Evolutionary conservation across 2,329 filamentous ascomycete genomes (phyloP), one percentile per base, ranked within the genome.

Genomic region (Fragosphaeria purpurea): DNA sequence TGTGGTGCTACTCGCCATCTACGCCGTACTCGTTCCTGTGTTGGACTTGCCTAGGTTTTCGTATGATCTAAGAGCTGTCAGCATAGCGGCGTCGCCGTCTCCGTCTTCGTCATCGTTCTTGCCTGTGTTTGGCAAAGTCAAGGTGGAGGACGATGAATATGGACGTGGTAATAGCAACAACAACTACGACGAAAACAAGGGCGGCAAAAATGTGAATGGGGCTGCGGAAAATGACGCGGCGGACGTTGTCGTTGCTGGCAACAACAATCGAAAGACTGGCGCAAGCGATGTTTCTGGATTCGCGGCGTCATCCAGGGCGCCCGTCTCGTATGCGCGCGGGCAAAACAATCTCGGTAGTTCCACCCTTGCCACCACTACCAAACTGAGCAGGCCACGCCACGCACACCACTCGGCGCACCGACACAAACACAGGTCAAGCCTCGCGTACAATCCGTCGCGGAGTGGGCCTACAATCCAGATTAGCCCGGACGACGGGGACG

Each of bases 11-110:
- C 70, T 84, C 6, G 63, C 70, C 43, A 64, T 75, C 7, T 71
- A 80, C 13, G 77, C 80, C 5, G 66, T 82, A 42, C 68, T 84
- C 37, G 72, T 82, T 7, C 76, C 79, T 3, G 61, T 76, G 7
- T 66, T 82, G 4, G 68, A 70, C 51, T 68, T 82, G 31, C 69
- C 67, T 6, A 73, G 72, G 0, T 81, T 81, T 54, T 74, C 76
- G 0, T 68, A 79, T 11, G 73, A 75, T 33, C 65, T 70, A 1
- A 8, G 49, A 51, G 11, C 50, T 55, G 11, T 38, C 3, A 59
- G 61, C 5, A 34, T 38, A 12, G 37, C 33, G 54, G 56, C 11
- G 52, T 13, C 39, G n/a, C 32, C 31, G 37, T 37, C 44, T 13
- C 12, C 6, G 12, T 40, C 43, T 45, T 32, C 42, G 9, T 47